Conservation (phyloP, 768 basidiomycete genomes). For the Coprinopsis marcescibilis region DNA sequence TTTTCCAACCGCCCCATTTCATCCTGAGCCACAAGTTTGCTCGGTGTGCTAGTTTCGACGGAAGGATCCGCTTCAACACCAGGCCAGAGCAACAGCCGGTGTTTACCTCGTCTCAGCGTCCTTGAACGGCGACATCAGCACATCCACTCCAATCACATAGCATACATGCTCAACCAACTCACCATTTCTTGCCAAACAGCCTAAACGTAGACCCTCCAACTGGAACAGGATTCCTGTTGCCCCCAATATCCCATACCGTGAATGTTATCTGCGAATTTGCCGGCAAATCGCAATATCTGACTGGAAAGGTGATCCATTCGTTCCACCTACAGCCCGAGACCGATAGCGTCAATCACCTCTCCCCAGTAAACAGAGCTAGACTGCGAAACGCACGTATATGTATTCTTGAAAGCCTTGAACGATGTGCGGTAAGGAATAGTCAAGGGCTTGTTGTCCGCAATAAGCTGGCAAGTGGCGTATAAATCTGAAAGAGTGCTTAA, state of each 20-base stretch:
- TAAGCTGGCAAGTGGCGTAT: conserved; percentile 87
- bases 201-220: conserved; percentile 90
- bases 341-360: background rate
- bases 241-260: conserved; percentile 94
- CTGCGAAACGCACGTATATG: conserved; percentile 53
- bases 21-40: conserved; percentile 73
- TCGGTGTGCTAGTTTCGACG: conserved; percentile 77
- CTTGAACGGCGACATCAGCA: conserved; percentile 31
- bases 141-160: background rate
- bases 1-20: conserved; percentile 96
- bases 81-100: conserved; percentile 80
- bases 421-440: conserved; percentile 90
- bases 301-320: conserved; percentile 88
- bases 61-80: conserved; percentile 83
- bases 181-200: conserved; percentile 94
- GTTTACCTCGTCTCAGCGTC: conserved; percentile 88
- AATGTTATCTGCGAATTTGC: conserved; percentile 84
- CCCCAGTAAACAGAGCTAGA: background rate
- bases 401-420: conserved; percentile 87
- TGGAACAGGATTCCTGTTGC: conserved; percentile 70
- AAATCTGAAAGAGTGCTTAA: conserved; percentile 76
- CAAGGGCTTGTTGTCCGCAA: conserved; percentile 89
- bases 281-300: conserved; percentile 91
- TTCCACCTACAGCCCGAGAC: conserved; percentile 65
- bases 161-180: conserved; percentile 15